A percentile compares a stretch with the other conserved stretches of the same genome.
Conservation (phyloP, 192 early-diverging fungal species). For the Coemansia sp. region DNA sequence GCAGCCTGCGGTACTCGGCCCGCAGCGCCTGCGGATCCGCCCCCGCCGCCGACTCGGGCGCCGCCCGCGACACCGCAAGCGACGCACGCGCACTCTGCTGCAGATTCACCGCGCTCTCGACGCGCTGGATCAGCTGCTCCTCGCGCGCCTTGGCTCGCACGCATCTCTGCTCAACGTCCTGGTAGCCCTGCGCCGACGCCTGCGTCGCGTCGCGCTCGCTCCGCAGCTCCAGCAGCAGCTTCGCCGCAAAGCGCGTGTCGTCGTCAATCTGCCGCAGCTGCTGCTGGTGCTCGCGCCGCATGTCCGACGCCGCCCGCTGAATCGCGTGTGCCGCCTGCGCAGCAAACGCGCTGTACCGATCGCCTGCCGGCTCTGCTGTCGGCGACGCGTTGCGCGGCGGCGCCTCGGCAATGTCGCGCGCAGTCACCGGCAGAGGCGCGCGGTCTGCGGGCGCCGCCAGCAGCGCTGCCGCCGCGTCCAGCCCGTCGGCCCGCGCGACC, state of each 20-base stretch:
- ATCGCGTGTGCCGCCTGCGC: slow-evolving; percentile 10
- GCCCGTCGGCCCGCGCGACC: slow-evolving; percentile 4
- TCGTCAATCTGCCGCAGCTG: slow-evolving; percentile 15
- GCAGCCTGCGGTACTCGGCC: slow-evolving; percentile 29
- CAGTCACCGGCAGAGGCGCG: not conserved
- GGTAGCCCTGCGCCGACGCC: not conserved
- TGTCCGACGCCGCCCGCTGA: slow-evolving; percentile 10
- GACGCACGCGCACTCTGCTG: slow-evolving; percentile 23
- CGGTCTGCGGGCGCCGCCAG: not conserved
- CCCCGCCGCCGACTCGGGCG: not conserved
- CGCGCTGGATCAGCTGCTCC: slow-evolving; percentile 11
- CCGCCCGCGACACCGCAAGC: slow-evolving; percentile 1
- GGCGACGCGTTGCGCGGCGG: too few species aligned
- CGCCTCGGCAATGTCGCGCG: not conserved
- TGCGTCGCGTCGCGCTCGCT: slow-evolving; percentile 27
- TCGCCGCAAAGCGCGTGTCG: slow-evolving; percentile 37
- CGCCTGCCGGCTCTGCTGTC: not conserved
- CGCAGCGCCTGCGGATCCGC: slow-evolving; percentile 5
- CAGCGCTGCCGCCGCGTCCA: not conserved
- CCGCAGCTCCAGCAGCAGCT: slow-evolving; percentile 41
- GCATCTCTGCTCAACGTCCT: slow-evolving; percentile 3
- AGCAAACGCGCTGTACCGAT: slow-evolving; percentile 20
- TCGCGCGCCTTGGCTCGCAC: slow-evolving; percentile 4
- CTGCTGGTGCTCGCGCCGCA: slow-evolving; percentile 23
- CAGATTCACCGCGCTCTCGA: slow-evolving; percentile 25